Base-by-base conservation (phyloP, 345 rosid species). In the Eucalyptus curtisii region DNA sequence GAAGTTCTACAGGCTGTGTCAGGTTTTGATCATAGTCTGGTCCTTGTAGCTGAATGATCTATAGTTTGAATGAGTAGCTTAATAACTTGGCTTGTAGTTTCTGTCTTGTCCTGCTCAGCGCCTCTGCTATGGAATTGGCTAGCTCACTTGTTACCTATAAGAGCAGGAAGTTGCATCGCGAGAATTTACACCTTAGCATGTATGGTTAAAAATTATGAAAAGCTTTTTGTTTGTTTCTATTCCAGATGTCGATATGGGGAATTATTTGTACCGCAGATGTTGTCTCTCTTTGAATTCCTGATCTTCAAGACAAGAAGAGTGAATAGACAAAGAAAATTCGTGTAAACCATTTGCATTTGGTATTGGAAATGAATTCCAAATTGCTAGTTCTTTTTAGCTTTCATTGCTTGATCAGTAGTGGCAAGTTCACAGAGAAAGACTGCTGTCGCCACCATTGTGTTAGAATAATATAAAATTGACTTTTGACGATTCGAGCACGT, bases 1-100 rank as follows among this genome's bases (percentile, higher is more conserved):
- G 85, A 93, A 89, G 95, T 93, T 90, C 64, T 96, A 87, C 98
- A 94, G 90, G 95, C 92, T 61, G 96, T 89, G 16, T 91, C 96
- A 6, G 99, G 98, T 10, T 96, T 97, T 90, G 99, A 97, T 91
- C 99, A 96, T 91, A 94, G 90, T 88, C 92, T 97, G 17, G 88
- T 96, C 66, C 92, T 96, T 88, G 91, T 93, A 10, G 90, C 92
- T 30, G 93, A 93, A 49, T 93, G 91, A 92, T 40, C 30, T 40
- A 20, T 40, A 76, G 82, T 20, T 76, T 40, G 82, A 76, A 76
- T 37, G 47, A 40, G 81, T 37, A 71, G 27, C 45, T 87, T 47
- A 44, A 45, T 49, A 13, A 48, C 42, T n/a, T 20, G 87, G 86
- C 55, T 49, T 7, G 33, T 27, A 27, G 86, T 49, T 84, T 84